Conservation (phyloP, 768 basidiomycete genomes). For the Dentipellis fragilis region DNA sequence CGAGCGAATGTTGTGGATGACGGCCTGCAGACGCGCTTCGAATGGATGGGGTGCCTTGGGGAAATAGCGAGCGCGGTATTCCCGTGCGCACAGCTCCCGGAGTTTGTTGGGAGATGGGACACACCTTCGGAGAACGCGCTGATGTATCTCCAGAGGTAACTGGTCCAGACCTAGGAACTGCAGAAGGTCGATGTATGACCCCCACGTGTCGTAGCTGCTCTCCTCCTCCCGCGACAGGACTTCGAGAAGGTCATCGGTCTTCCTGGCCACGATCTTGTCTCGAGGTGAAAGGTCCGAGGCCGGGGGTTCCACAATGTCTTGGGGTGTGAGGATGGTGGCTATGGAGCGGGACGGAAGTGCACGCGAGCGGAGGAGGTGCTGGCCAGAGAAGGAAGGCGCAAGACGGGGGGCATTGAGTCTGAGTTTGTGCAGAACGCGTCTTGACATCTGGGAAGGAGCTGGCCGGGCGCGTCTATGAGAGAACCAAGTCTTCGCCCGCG, state of each 20-base stretch:
- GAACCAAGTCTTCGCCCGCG: no score
- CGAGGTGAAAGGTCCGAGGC: slow-evolving; percentile 4
- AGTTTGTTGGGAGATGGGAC: slow-evolving; percentile 37
- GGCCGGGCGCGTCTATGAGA: neutral
- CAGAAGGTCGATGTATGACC: slow-evolving; percentile 49
- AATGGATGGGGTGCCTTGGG: slow-evolving; percentile 39
- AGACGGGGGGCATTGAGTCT: slow-evolving; percentile 2
- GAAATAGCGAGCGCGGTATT: slow-evolving; percentile 27
- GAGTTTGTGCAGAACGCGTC: slow-evolving; percentile 8
- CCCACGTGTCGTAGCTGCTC: slow-evolving; percentile 48
- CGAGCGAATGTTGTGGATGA: slow-evolving; percentile 63
- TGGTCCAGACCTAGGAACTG: slow-evolving; percentile 33
- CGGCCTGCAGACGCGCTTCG: slow-evolving; percentile 54
- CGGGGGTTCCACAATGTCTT: neutral
- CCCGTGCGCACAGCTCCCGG: slow-evolving; percentile 33
- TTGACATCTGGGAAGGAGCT: slow-evolving; percentile 7
- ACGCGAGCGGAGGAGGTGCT: neutral
- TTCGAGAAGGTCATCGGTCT: slow-evolving; percentile 8
- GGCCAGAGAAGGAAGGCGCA: neutral
- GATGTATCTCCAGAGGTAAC: slow-evolving; percentile 59
- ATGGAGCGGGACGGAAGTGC: slow-evolving; percentile 5
- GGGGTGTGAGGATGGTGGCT: neutral
- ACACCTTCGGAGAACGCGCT: slow-evolving; percentile 58
- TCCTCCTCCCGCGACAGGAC: slow-evolving; percentile 6
- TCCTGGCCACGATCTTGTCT: slow-evolving; percentile 10